These are phyloP conservation scores for Russula griseocarnosa DNA, from an alignment of 768 basidiomycete species.

Conservation along the genomic window DNA sequence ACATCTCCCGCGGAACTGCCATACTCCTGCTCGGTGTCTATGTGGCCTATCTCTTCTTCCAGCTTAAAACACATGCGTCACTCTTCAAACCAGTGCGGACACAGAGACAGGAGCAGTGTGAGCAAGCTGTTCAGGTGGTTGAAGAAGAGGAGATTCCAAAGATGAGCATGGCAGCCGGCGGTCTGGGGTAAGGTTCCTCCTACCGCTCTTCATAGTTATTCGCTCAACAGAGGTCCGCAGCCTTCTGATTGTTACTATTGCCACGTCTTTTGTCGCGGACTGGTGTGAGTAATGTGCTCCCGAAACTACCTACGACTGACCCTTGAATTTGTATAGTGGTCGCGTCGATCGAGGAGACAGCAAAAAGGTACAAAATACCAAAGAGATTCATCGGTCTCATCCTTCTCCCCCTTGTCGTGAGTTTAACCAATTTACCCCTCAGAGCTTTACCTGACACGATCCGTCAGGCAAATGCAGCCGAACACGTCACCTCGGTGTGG, in stretches of 20 bases:
- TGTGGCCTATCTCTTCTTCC: constrained; percentile 37
- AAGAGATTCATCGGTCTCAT: constrained; percentile 85
- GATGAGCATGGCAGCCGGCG: constrained; percentile 73
- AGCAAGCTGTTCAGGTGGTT: constrained; percentile 29
- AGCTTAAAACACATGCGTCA: constrained; percentile 61
- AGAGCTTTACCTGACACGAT: background rate
- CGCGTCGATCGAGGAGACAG: constrained; percentile 89
- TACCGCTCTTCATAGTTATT: background rate
- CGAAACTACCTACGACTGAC: constrained; percentile 5
- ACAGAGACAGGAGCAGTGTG: background rate
- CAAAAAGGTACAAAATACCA: constrained; percentile 72
- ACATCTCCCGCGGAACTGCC: constrained; percentile 79
- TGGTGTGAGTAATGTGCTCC: constrained; percentile 52
- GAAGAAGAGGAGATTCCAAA: constrained; percentile 46
- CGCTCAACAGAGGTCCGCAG: constrained; percentile 36
- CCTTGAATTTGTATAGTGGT: constrained; percentile 51
- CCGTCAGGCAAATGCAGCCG: constrained; percentile 70
- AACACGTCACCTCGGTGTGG: constrained; percentile 83
- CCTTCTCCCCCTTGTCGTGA: constrained; percentile 79
- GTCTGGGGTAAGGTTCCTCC: constrained; percentile 40
- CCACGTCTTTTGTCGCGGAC: constrained; percentile 89
- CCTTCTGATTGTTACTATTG: constrained; percentile 67
- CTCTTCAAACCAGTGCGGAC: constrained; percentile 45
- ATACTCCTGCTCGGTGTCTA: constrained; percentile 73
- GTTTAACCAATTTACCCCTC: constrained; percentile 30